A percentile compares a stretch with the other conserved stretches of the same genome.
These are phyloP conservation scores for Crithidia acanthocephali DNA, from an alignment of 208 protist species.

Conservation along the genomic window DNA sequence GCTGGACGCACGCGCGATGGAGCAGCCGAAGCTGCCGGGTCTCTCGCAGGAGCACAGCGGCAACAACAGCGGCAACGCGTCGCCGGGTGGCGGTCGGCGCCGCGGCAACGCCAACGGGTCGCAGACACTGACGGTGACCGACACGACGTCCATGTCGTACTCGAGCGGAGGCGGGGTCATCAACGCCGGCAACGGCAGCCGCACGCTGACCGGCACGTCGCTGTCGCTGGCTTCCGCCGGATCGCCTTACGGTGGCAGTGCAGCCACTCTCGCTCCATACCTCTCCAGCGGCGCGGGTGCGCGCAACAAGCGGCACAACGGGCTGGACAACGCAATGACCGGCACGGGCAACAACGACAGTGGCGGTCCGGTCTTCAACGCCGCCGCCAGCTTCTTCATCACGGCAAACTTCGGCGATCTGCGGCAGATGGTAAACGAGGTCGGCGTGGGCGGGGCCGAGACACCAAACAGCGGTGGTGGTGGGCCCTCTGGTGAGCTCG, in stretches of 20 bases:
- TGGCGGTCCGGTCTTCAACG: conserved; percentile 16
- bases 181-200: not conserved
- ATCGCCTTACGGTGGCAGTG: conserved; percentile 6
- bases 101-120: not conserved
- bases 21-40: not conserved
- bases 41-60: not conserved
- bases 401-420: conserved; percentile 35
- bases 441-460: conserved; percentile 6
- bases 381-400: conserved; percentile 31
- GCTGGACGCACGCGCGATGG: conserved; percentile 11
- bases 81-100: not conserved
- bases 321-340: not conserved
- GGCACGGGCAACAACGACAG: not conserved
- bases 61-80: not conserved
- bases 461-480: conserved; percentile 4
- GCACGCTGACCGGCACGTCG: not conserved
- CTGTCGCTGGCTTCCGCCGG: not conserved
- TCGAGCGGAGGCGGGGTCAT: not conserved
- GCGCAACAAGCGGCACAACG: not conserved
- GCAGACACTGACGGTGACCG: not conserved
- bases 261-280: not conserved
- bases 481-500: conserved; percentile 1
- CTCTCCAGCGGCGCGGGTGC: conserved; percentile 2
- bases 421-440: conserved; percentile 23
- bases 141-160: conserved; percentile 13